Evolutionary conservation across 345 rosid species (phyloP).

Genomic region (Brassica rapa): DNA sequence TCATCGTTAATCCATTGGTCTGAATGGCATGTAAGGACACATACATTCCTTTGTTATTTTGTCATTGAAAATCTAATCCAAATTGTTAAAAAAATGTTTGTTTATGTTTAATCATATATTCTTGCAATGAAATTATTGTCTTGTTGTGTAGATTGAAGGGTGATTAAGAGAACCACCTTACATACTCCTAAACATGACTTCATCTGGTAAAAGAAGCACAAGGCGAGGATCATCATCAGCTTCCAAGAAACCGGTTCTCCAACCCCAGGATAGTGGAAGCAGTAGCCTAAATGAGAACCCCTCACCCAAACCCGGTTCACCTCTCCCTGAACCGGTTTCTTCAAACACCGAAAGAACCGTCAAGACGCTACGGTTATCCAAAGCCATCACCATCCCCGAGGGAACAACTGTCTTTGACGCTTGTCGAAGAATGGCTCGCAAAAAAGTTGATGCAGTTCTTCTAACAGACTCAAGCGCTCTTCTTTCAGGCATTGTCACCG

Average conservation of each 20-base stretch:
- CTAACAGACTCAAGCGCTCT: constrained; percentile 87
- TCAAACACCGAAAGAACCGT: constrained; percentile 78
- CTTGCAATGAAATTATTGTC: neutral
- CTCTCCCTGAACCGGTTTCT: constrained; percentile 22
- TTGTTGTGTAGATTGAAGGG: constrained; percentile 16
- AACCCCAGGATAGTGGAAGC: constrained; percentile 21
- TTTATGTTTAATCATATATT: neutral
- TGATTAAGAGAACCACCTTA: neutral
- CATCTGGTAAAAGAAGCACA: constrained; percentile 37
- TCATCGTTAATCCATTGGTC: neutral
- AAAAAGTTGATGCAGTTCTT: constrained; percentile 68
- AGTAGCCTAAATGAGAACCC: constrained; percentile 14
- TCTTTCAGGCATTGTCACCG: constrained; percentile 91
- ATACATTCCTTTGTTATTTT: neutral
- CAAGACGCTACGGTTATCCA: constrained; percentile 81
- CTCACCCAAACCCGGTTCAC: constrained; percentile 27
- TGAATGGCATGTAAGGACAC: constrained; percentile 1
- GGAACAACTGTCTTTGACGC: constrained; percentile 93
- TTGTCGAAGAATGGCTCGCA: constrained; percentile 85
- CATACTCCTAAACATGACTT: constrained; percentile 15
- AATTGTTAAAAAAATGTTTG: neutral
- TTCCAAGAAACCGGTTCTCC: constrained; percentile 40
- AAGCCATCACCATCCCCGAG: constrained; percentile 93
- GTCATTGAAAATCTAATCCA: neutral
- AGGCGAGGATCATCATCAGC: constrained; percentile 29